Evolutionary conservation across 202 grass and related monocot genomes (phyloP), one percentile per base, ranked within the genome.

Genomic region (Saccharum hybrid): DNA sequence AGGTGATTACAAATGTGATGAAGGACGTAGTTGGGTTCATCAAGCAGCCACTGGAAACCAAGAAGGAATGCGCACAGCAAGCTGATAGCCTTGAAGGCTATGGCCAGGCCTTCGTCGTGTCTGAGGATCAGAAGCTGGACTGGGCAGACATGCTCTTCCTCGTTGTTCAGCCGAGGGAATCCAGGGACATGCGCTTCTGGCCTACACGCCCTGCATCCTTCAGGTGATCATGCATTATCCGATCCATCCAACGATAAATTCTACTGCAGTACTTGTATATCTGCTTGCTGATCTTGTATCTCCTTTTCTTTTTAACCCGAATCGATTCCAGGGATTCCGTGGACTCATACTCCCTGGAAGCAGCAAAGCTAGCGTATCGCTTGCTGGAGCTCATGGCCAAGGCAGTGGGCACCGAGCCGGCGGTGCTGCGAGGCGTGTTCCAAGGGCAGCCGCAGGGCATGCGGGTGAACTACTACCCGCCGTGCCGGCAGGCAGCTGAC

Each of bases 41-140:
- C 72, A 49, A 28, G 9, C 76, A 70, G 21, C 86, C 91, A 3
- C 38, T 94, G 11, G 88, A 90, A 66, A 66, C 65, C 51, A 94
- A 94, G 80, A 86, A 76, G 82, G 66, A 5, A 8, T 94, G 68
- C 33, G 48, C 86, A 0, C 76, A 85, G 69, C 19, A 36, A 16
- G 45, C 80, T 3, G 31, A 57, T 28, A 62, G 3, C 15, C 6
- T 88, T 2, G 79, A 94, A 79, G 92, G 88, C 26, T 94, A 87
- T 13, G 88, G 85, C 41, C 91, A 93, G 6, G 28, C 21, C n/a
- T 93, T 93, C 13, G 85, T 93, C 3, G 1, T 77, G 0, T 90
- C 91, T 0, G 65, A 94, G 13, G 72, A 90, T 4, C 91, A 97
- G 48, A 92, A 94, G 38, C 82, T 97, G 23, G 94, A 97, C 38